Conservation (phyloP, 441 rosid species). For the Gossypium gossypioides region DNA sequence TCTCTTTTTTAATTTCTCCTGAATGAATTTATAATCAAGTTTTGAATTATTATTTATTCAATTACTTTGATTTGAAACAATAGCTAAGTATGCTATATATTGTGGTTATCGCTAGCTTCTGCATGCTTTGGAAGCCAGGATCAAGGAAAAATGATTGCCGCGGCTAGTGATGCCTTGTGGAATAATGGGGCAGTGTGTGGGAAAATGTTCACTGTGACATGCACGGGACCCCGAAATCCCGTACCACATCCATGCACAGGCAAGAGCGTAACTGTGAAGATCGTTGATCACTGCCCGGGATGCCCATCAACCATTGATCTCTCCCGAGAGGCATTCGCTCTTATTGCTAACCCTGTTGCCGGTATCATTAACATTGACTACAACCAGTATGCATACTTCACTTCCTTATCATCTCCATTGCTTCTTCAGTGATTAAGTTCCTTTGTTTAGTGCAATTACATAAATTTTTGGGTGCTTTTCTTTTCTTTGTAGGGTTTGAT, state of each 20-base stretch:
- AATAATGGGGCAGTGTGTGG: conserved; percentile 21
- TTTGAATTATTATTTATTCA: neutral
- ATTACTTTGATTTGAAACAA: neutral
- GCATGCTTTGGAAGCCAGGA: conserved; percentile 13
- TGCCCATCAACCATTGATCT: conserved; percentile 16
- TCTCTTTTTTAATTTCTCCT: neutral
- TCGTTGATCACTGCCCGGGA: conserved; percentile 15
- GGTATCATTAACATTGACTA: conserved; percentile 26
- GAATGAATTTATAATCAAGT: neutral
- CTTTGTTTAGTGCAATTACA: neutral
- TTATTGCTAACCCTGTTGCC: conserved; percentile 18
- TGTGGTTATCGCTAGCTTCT: neutral
- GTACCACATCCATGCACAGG: conserved; percentile 24
- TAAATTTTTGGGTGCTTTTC: neutral
- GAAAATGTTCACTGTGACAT: conserved; percentile 15
- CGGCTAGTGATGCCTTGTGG: conserved; percentile 22
- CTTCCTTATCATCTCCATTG: neutral
- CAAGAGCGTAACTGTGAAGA: conserved; percentile 16
- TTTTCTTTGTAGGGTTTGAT: neutral
- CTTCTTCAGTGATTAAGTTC: neutral
- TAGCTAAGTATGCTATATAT: neutral
- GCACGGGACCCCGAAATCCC: conserved; percentile 17
- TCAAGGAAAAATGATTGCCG: conserved; percentile 17
- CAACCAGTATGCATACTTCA: conserved; percentile 6
- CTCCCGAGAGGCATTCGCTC: conserved; percentile 21